Base-by-base conservation (phyloP, 495 filamentous ascomycete species). In the Trichoderma erinaceum region DNA sequence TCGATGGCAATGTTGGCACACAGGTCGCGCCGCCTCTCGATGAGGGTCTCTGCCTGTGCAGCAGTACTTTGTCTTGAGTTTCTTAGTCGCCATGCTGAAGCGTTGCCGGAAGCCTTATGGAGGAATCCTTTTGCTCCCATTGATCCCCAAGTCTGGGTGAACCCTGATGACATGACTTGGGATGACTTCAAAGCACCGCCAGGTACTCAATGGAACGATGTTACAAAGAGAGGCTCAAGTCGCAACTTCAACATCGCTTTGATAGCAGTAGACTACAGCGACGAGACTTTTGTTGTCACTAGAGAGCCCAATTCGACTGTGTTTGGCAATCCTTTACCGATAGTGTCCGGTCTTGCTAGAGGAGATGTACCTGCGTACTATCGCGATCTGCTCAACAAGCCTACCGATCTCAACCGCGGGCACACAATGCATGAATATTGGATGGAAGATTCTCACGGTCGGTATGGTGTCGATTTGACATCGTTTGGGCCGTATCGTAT, bases 401-500 rank as follows among this genome's bases (percentile, higher is more conserved):
- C 79, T 11, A 70, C 68, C 21, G 78, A 78, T 32, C 72, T 81
- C 18, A 81, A 81, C 68, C 71, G 68, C 23, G 73, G 72, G 7
- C 79, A 77, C 61, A 81, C 79, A 21, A 67, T 81, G 21, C 78
- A 81, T 67, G 78, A 80, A 68, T 81, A 81, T 66, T 81, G 79
- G 79, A 81, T 80, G 78, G 77, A 74, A 29, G 79, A 81, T 66
- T 80, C 78, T 1, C 70, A 71, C 25, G 79, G 79, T 3, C 71
- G 74, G 25, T 81, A 75, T 52, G 79, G 79, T 48, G 79, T 81
- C 15, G 78, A 81, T 66, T 67, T 81, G 63, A 80, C 79, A 5
- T 75, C 76, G 3, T 81, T 80, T 64, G 79, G 79, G 6, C 73
- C 78, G 6, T 81, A 81, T 48, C 66, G 68, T 8, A 35, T 81